These are phyloP conservation scores for Aspergillus neoniger DNA, from an alignment of 2,329 filamentous ascomycete species.

Conservation along the genomic window DNA sequence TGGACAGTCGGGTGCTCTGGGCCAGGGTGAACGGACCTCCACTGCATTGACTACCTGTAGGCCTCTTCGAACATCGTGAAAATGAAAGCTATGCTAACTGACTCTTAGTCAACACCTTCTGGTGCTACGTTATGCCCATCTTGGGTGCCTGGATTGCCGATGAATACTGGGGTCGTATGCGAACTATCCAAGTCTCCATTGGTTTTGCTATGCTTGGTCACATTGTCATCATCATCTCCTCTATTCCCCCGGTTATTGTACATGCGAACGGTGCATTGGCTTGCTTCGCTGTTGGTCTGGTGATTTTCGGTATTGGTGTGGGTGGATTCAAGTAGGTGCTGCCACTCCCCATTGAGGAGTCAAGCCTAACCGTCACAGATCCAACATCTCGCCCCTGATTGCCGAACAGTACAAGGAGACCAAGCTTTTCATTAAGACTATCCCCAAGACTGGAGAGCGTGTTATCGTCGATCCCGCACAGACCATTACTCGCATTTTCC, in stretches of 20 bases:
- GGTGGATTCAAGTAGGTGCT: constrained; percentile 68
- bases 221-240: constrained; percentile 65
- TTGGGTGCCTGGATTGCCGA: constrained; percentile 67
- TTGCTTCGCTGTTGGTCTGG: constrained; percentile 64
- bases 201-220: constrained; percentile 67
- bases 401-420: constrained; percentile 68
- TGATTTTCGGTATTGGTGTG: constrained; percentile 71
- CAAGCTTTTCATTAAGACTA: constrained; percentile 58
- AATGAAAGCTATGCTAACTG: neutral
- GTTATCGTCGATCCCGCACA: constrained; percentile 70
- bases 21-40: constrained; percentile 60
- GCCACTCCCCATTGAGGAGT: neutral
- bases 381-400: constrained; percentile 72
- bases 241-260: constrained; percentile 65
- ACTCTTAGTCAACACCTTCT: constrained; percentile 58
- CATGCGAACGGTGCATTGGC: constrained; percentile 60
- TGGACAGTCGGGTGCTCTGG: constrained; percentile 54
- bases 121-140: constrained; percentile 63
- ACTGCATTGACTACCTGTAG: constrained; percentile 54
- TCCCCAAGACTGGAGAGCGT: constrained; percentile 60
- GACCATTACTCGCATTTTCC: constrained; percentile 69
- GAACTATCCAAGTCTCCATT: constrained; percentile 69
- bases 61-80: constrained; percentile 7
- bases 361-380: constrained; percentile 27
- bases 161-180: constrained; percentile 68